Conservation (phyloP, 768 basidiomycete species). For the Lentinula boryana region DNA sequence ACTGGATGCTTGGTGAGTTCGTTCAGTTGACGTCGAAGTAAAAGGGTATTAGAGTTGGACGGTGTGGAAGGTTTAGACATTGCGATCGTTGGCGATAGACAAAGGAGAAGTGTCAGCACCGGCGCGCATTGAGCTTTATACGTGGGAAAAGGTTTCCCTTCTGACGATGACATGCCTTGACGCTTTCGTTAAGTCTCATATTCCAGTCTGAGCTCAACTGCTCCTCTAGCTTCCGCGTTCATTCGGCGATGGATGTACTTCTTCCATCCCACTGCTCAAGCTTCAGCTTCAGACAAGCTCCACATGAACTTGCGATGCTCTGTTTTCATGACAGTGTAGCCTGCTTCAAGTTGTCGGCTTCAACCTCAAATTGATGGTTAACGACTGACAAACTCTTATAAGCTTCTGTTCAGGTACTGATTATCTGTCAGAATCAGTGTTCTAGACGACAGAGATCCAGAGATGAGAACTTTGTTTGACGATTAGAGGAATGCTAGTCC, state of each 20-base stretch:
- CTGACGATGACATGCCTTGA: not conserved
- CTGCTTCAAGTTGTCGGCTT: no score
- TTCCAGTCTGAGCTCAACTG: no score
- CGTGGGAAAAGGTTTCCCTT: not conserved
- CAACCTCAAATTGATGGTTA: no score
- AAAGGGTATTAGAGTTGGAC: slow-evolving; percentile 44
- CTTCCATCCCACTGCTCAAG: no score
- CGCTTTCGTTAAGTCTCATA: no score
- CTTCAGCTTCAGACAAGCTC: no score
- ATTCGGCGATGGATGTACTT: no score
- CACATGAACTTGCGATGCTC: no score
- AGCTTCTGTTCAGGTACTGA: not conserved
- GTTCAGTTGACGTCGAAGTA: slow-evolving; percentile 71
- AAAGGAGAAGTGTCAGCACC: not conserved
- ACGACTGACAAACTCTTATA: not conserved
- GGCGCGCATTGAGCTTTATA: not conserved
- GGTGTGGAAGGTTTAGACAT: slow-evolving; percentile 44
- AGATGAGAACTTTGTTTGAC: not conserved
- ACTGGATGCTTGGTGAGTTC: slow-evolving; percentile 93
- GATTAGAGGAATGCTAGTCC: not conserved
- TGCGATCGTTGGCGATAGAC: slow-evolving; percentile 5
- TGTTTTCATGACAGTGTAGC: no score
- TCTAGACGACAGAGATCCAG: not conserved
- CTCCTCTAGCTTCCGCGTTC: no score
- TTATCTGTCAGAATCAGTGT: not conserved